Percentiles rank a stretch among this genome's conserved stretches.
Conservation (phyloP, 306 rosid genomes). For the Malus fusca region DNA sequence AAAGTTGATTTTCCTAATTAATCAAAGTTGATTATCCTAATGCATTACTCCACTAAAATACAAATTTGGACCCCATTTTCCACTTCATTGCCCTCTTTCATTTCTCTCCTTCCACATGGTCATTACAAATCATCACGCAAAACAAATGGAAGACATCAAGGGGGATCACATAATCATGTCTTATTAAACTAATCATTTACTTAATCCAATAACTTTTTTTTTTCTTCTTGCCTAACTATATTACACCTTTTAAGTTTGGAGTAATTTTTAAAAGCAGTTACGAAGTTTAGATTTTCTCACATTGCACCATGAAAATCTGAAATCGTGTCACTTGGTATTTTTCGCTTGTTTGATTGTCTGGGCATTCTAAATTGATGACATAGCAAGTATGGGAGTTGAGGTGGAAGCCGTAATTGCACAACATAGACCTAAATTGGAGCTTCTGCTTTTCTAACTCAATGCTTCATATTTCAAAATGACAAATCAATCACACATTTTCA, state of each 20-base stretch:
- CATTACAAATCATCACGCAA: neutral
- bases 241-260: too few relatives aligned
- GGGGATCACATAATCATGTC: neutral
- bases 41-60: neutral
- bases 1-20: neutral
- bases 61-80: neutral
- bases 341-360: too few relatives aligned
- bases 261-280: too few relatives aligned
- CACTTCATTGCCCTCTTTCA: neutral
- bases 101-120: neutral
- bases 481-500: too few relatives aligned
- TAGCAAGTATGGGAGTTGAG: fast-evolving
- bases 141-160: neutral
- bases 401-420: too few relatives aligned
- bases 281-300: too few relatives aligned
- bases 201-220: neutral
- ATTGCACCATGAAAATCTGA: too few relatives aligned
- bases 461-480: too few relatives aligned
- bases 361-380: too few relatives aligned
- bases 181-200: neutral
- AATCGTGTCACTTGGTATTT: too few relatives aligned
- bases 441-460: too few relatives aligned
- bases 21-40: neutral
- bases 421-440: too few relatives aligned
- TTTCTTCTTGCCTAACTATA: neutral